Evolutionary conservation across 225 moss, liverwort and hornwort genomes (phyloP), one percentile per base, ranked within the genome.

Genomic region (Neckera pumila): DNA sequence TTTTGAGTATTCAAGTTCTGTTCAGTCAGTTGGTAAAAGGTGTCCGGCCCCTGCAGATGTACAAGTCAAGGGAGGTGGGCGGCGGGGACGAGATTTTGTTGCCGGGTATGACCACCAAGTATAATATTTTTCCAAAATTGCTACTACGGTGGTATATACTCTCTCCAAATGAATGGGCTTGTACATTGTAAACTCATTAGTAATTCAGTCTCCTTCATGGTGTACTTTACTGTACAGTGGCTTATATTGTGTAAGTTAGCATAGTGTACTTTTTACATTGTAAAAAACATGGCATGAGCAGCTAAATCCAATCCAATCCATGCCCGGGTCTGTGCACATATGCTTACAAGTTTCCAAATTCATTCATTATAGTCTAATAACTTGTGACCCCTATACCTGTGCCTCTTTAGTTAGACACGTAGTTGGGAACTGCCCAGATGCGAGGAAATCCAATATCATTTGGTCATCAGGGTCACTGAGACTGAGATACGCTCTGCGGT

Each of bases 1-100:
- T 34, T 17, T 34, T 17, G 49, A 16, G 61, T 86, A 76, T 88
- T 90, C 49, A 85, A 81, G 85, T 54, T 76, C 28, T 3, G 26
- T 63, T 81, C 33, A 85, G 86, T 84, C 64, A 59, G 91, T 88
- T 88, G 90, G 88, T 88, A 81, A 84, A 88, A 85, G 60, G 51
- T 57, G 43, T 67, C 77, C n/a, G 43, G 76, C 82, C 45, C 45
- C 76, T 54, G 53, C 53, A 62, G 47, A 56, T 34, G 82, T 71
- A 86, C 86, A 63, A 9, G 27, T 33, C n/a, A 21, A 14, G 3
- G 4, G 31, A 11, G 20, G 12, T 1, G 1, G 7, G 20, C 19
- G 17, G 45, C 45, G 45, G 45, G 45, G 45, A 9, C 8, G 61
- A 42, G 60, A 79, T 79, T 84, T 75, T 1, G 74, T 59, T 80